These are phyloP conservation scores for Penicillium canariense DNA, from an alignment of 495 filamentous ascomycete species.

Conservation along the genomic window DNA sequence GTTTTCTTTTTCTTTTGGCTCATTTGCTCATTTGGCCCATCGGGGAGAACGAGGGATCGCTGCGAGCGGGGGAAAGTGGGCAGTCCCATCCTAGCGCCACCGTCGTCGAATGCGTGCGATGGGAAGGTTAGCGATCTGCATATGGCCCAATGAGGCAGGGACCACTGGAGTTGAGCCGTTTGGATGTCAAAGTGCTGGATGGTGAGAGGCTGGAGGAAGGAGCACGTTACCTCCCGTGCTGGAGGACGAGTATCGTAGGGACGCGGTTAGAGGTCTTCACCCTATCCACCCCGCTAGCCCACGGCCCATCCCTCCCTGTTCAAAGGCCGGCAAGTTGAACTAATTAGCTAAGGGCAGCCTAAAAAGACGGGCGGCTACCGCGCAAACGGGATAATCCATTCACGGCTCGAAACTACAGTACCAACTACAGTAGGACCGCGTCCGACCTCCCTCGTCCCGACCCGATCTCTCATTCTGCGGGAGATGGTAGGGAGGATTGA, in stretches of 20 bases:
- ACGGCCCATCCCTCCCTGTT: not conserved
- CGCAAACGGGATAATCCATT: slow-evolving; percentile 12
- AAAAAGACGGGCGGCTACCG: slow-evolving; percentile 18
- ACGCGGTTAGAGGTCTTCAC: not conserved
- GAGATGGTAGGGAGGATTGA: not conserved
- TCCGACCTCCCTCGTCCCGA: not conserved
- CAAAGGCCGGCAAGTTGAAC: not conserved
- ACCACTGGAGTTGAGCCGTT: not conserved
- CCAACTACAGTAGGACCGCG: not conserved
- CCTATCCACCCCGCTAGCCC: not conserved
- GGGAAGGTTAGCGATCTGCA: slow-evolving; percentile 13
- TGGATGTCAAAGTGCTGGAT: not conserved
- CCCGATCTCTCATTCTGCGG: not conserved
- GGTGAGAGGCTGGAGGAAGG: not conserved
- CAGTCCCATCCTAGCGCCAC: not conserved
- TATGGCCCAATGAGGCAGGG: slow-evolving; percentile 9
- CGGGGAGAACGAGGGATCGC: slow-evolving; percentile 1
- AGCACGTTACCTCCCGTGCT: too few species aligned
- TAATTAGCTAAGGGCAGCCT: not conserved
- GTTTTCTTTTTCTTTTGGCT: not conserved
- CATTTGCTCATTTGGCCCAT: slow-evolving; percentile 1
- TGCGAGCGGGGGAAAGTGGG: slow-evolving; percentile 10
- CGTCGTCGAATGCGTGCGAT: not conserved
- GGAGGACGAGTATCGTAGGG: not conserved
- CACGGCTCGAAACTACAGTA: too few species aligned